Base-by-base conservation (phyloP, 768 basidiomycete species). In the Cantharellus anzutake region DNA sequence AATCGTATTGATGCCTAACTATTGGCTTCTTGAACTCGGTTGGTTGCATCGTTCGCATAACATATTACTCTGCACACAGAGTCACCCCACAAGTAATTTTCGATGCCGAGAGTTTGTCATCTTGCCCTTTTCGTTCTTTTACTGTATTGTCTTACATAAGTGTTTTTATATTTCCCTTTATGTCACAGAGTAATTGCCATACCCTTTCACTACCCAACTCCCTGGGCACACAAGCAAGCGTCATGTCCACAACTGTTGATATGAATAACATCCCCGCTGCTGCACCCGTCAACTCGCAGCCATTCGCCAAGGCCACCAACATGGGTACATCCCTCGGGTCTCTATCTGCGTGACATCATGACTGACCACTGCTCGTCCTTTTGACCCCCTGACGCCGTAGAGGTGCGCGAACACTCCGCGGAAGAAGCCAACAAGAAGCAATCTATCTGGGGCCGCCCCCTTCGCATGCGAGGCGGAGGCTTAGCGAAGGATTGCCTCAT, bases 401-500 rank as follows among this genome's bases (percentile, higher is more conserved):
- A 61, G 51, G 59, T 60, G 20, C 57, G 55, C 39, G 41, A 5
- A 4, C 56, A 57, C 3, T 50, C 59, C 42, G 55, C 48, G 37
- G 50, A 60, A 39, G 7, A 38, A n/a, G 39, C 40, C 53, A 42
- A 60, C 41, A 56, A 11, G 38, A 29, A 42, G 4, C 50, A 51
- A 39, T 39, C 38, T 41, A 3, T 60, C 48, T 60, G 38, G 60
- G 59, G 60, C 35, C n/a, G n/a, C n/a, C 42, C 51, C 14, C 44
- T 61, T 14, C 56, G 60, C 38, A 29, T 61, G 38, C 2, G 60
- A 29, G 60, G 60, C n/a, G 60, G 60, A 11, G 60, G 60, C 35
- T 44, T 37, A 55, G 52, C 52, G 14, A 55, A 55, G 52, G 52
- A 55, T 37, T 55, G 52, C 35, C 44, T 61, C 20, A 39, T 61